Evolutionary conservation across 441 rosid species (phyloP).

Genomic region (Pelargonium australe): DNA sequence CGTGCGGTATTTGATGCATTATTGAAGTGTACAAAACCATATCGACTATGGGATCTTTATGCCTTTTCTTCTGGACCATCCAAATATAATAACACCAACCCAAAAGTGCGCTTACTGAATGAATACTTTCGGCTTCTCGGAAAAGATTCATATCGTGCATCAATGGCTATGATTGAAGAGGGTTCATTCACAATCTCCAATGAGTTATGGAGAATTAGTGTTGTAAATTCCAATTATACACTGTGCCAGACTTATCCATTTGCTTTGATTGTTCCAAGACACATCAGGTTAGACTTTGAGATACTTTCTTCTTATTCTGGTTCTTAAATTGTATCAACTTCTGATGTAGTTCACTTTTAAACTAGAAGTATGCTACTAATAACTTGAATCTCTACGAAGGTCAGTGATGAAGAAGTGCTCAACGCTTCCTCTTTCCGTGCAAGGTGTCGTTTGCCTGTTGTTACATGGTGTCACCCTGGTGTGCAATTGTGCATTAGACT

Average conservation of each 20-base stretch:
- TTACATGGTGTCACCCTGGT: constrained; percentile 98
- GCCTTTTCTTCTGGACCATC: constrained; percentile 77
- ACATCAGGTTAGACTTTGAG: constrained; percentile 51
- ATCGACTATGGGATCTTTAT: constrained; percentile 76
- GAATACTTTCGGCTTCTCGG: constrained; percentile 95
- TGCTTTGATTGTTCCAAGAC: constrained; percentile 86
- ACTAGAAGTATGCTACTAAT: constrained; percentile 21
- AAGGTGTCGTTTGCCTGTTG: constrained; percentile 77
- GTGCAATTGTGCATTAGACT: constrained; percentile 21
- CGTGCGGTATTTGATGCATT: constrained; percentile 66
- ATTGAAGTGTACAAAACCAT: constrained; percentile 53
- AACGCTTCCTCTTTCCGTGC: constrained; percentile 94
- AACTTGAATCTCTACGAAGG: constrained; percentile 26
- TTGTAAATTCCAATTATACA: constrained; percentile 55
- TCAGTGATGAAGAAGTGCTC: constrained; percentile 77
- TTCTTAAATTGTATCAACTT: constrained; percentile 9
- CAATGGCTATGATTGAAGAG: constrained; percentile 65
- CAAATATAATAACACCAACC: constrained; percentile 54
- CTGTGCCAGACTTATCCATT: constrained; percentile 85
- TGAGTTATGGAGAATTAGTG: constrained; percentile 85
- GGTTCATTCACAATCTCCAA: constrained; percentile 64
- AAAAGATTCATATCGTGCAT: constrained; percentile 44
- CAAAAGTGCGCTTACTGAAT: constrained; percentile 80
- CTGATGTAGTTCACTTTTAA: constrained; percentile 1
- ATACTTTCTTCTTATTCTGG: constrained; percentile 17